Evolutionary conservation across 2,329 filamentous ascomycete species (phyloP).

Genomic region (Neofusicoccum kwambonambiense): DNA sequence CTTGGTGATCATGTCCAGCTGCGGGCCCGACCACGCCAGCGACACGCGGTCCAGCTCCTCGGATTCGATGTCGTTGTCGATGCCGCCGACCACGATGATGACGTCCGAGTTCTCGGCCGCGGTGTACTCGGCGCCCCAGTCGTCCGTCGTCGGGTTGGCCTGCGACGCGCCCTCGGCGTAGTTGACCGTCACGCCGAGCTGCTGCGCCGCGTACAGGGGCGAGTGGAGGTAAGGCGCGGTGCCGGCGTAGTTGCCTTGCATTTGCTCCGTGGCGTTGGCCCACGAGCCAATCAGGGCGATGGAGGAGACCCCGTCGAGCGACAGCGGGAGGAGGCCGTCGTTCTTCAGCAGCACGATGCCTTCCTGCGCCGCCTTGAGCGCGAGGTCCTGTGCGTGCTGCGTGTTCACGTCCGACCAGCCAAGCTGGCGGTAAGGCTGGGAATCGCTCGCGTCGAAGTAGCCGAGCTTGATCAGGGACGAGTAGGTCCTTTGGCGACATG

Average conservation of each 20-base stretch:
- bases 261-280: conserved; percentile 56
- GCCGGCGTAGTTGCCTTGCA: conserved; percentile 58
- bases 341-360: conserved; percentile 55
- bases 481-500: conserved; percentile 33
- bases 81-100: conserved; percentile 56
- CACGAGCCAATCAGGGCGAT: conserved; percentile 60
- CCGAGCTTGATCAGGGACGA: conserved; percentile 55
- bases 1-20: conserved; percentile 52
- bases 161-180: conserved; percentile 43
- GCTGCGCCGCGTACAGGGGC: conserved; percentile 53
- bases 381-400: conserved; percentile 54
- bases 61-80: conserved; percentile 53
- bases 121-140: conserved; percentile 23
- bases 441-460: conserved; percentile 54
- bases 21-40: conserved; percentile 53
- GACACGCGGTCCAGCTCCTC: conserved; percentile 53
- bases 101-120: conserved; percentile 48
- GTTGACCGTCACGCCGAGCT: conserved; percentile 46
- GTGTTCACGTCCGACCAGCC: conserved; percentile 57
- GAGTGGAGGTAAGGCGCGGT: conserved; percentile 55
- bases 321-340: conserved; percentile 48
- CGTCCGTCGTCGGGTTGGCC: conserved; percentile 29
- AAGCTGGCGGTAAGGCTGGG: conserved; percentile 52
- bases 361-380: conserved; percentile 52
- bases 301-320: conserved; percentile 35